Evolutionary conservation across 352 stramenopile species (phyloP).

Genomic region (Phytopythium cucurbitacearum): DNA sequence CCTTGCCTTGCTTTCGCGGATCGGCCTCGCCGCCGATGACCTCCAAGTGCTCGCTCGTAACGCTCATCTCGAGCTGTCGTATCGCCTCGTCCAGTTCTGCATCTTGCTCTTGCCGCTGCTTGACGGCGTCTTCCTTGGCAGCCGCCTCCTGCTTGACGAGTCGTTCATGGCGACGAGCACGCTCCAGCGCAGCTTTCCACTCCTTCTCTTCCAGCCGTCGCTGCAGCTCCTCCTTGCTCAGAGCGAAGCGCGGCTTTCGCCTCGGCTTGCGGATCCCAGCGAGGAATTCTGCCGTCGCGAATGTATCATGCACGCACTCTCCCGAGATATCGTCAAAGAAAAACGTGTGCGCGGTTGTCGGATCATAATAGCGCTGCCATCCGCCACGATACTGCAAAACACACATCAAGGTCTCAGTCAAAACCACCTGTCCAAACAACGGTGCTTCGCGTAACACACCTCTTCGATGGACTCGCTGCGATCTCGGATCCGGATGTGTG

Average conservation of each 20-base stretch:
- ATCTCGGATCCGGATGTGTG: conserved; percentile 38
- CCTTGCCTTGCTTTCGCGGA: conserved; percentile 4
- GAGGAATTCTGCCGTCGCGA: conserved; percentile 33
- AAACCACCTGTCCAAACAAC: not conserved
- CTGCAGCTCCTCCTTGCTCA: conserved; percentile 39
- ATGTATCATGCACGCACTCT: conserved; percentile 58
- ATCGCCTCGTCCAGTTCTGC: conserved; percentile 38
- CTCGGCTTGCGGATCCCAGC: conserved; percentile 26
- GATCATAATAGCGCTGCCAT: conserved; percentile 64
- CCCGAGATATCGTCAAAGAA: conserved; percentile 63
- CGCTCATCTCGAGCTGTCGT: conserved; percentile 37
- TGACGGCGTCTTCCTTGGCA: conserved; percentile 8
- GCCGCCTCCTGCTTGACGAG: conserved; percentile 18
- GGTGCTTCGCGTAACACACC: conserved; percentile 5
- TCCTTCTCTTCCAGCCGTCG: conserved; percentile 55
- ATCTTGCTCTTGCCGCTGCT: conserved; percentile 22
- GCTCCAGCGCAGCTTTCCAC: conserved; percentile 57
- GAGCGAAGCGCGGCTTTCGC: conserved; percentile 20
- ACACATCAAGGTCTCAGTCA: not conserved
- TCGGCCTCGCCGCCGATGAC: conserved; percentile 3
- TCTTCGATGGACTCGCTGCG: conserved; percentile 67
- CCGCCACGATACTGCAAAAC: conserved; percentile 20
- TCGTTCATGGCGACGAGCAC: conserved; percentile 35
- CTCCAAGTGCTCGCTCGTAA: conserved; percentile 54
- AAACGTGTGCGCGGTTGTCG: conserved; percentile 45